These are phyloP conservation scores for Lactifluus volemus DNA, from an alignment of 768 basidiomycete species.

Conservation along the genomic window DNA sequence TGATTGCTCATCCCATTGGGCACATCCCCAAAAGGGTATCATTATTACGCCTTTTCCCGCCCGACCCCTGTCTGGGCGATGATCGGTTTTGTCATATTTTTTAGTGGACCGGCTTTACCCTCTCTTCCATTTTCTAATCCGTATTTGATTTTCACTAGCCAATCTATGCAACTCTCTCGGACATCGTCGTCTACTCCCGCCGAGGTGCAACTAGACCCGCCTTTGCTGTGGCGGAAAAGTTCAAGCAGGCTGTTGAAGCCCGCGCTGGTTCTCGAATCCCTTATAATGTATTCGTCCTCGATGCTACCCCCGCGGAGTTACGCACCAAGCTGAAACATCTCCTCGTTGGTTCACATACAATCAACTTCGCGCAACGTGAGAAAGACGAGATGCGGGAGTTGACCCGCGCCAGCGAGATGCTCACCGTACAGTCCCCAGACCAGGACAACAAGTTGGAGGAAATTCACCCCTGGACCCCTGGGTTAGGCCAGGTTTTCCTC, in stretches of 20 bases:
- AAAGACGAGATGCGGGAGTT: slow-evolving; percentile 86
- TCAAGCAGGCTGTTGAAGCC: slow-evolving; percentile 51
- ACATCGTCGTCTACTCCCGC: slow-evolving; percentile 83
- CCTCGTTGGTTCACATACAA: slow-evolving; percentile 48
- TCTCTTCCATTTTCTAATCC: slow-evolving; percentile 15
- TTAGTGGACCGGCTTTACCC: slow-evolving; percentile 1
- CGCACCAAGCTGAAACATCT: slow-evolving; percentile 40
- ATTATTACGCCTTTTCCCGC: not conserved
- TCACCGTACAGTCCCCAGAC: slow-evolving; percentile 30
- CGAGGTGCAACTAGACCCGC: slow-evolving; percentile 47
- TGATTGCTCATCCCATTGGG: not conserved
- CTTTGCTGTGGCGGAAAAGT: slow-evolving; percentile 52
- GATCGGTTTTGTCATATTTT: slow-evolving; percentile 7
- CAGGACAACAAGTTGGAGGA: slow-evolving; percentile 28
- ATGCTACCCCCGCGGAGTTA: slow-evolving; percentile 42
- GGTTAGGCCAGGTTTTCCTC: slow-evolving; percentile 61
- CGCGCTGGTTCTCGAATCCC: slow-evolving; percentile 32
- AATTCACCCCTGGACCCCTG: slow-evolving; percentile 30
- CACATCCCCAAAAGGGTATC: not conserved
- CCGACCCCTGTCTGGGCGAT: slow-evolving; percentile 10
- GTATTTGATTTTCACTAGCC: slow-evolving; percentile 37
- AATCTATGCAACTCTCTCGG: slow-evolving; percentile 81
- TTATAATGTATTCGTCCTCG: slow-evolving; percentile 76
- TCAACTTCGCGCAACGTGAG: slow-evolving; percentile 78
- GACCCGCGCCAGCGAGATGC: slow-evolving; percentile 75